Conservation (phyloP, 2,329 filamentous ascomycete species). For the Xylaria multiplex region DNA sequence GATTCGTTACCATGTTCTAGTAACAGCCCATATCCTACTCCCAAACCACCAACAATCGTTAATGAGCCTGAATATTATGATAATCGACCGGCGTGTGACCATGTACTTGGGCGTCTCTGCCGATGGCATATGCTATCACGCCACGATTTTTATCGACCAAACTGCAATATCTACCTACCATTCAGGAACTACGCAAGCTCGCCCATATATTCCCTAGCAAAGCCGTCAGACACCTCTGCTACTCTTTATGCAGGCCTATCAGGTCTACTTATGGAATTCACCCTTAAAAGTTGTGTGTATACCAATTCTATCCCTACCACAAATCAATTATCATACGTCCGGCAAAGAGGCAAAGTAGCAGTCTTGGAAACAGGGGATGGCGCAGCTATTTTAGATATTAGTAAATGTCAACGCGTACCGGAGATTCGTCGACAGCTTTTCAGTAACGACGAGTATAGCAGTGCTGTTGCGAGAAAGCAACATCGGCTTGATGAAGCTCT, state of each 20-base stretch:
- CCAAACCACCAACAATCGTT: constrained; percentile 43
- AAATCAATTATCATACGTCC: constrained; percentile 30
- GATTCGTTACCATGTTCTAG: constrained; percentile 58
- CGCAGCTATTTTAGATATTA: constrained; percentile 41
- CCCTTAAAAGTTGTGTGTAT: constrained; percentile 42
- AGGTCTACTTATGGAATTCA: constrained; percentile 58
- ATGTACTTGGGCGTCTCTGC: constrained; percentile 50
- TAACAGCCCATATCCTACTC: constrained; percentile 51
- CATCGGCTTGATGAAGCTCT: constrained; percentile 44
- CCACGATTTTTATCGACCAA: constrained; percentile 59
- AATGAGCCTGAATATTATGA: constrained; percentile 35
- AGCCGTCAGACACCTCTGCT: constrained; percentile 57
- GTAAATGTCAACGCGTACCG: constrained; percentile 43
- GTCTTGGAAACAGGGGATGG: constrained; percentile 49
- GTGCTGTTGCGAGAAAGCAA: constrained; percentile 26
- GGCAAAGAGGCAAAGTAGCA: constrained; percentile 35
- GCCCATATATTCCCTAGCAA: constrained; percentile 59
- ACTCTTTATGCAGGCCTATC: constrained; percentile 62
- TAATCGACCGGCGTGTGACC: constrained; percentile 50
- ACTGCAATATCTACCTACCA: constrained; percentile 59
- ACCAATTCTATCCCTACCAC: constrained; percentile 5
- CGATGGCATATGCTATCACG: constrained; percentile 60
- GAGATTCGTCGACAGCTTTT: constrained; percentile 41
- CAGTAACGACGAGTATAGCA: constrained; percentile 13
- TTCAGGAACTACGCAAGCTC: constrained; percentile 33